A percentile compares a stretch with the other conserved stretches of the same genome.
These are phyloP conservation scores for Chalciporus sphaerocephalus DNA, from an alignment of 768 basidiomycete species.

Conservation along the genomic window DNA sequence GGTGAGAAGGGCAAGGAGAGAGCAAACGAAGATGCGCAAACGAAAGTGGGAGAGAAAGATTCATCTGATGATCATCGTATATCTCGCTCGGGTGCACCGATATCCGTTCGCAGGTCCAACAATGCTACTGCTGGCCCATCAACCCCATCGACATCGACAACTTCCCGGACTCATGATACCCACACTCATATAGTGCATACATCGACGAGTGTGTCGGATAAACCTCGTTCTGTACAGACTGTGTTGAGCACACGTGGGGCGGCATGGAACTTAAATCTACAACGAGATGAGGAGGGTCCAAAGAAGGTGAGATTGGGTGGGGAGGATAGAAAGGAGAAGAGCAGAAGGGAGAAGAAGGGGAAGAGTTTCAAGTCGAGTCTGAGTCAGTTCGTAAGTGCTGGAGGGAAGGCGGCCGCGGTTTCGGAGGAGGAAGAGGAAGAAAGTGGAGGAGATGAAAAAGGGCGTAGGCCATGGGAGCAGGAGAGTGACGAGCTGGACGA, in stretches of 20 bases:
- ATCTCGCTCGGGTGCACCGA: background rate
- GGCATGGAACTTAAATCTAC: constrained; percentile 41
- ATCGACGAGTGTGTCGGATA: constrained; percentile 1
- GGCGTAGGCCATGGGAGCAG: background rate
- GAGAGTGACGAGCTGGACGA: constrained; percentile 18
- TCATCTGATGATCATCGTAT: background rate
- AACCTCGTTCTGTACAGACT: constrained; percentile 33
- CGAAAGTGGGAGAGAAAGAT: too few relatives aligned
- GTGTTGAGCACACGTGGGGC: constrained; percentile 51
- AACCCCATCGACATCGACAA: background rate
- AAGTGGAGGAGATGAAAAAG: constrained; percentile 4
- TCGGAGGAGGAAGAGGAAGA: constrained; percentile 9
- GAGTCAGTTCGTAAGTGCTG: constrained; percentile 50
- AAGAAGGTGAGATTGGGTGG: constrained; percentile 36
- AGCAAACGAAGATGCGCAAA: too few relatives aligned
- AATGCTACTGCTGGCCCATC: background rate
- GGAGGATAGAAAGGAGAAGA: constrained; percentile 6
- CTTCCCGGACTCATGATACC: background rate
- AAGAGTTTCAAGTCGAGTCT: constrained; percentile 45
- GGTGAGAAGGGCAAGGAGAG: background rate
- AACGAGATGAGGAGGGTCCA: constrained; percentile 13
- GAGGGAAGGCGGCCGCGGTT: constrained; percentile 28
- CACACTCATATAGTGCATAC: background rate
- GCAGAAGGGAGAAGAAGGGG: constrained; percentile 23
- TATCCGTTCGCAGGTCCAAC: background rate